Conservation (phyloP, 106 monocot species). For the Posidonia australis region DNA sequence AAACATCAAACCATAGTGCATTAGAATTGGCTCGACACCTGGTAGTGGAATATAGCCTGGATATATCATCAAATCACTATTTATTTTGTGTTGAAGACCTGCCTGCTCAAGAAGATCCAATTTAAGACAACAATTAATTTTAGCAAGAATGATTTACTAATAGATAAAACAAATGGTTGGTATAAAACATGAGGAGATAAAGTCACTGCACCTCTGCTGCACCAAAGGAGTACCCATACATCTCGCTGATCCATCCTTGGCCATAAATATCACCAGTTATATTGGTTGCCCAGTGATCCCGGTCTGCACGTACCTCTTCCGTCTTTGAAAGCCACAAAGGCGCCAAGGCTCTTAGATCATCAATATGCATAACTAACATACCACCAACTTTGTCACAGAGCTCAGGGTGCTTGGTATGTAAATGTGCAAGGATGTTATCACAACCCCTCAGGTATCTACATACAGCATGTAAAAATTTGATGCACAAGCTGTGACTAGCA, state of each 20-base stretch:
- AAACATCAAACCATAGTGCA: slow-evolving; percentile 95
- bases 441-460: slow-evolving; percentile 83
- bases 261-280: slow-evolving; percentile 94
- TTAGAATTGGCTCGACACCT: slow-evolving; percentile 62
- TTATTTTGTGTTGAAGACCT: slow-evolving; percentile 94
- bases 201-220: slow-evolving; percentile 69
- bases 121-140: background rate
- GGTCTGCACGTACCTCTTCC: slow-evolving; percentile 86
- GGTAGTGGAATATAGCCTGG: slow-evolving; percentile 81
- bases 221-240: slow-evolving; percentile 99
- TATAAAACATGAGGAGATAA: background rate
- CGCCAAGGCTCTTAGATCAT: slow-evolving; percentile 80
- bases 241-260: slow-evolving; percentile 97
- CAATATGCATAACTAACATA: slow-evolving; percentile 88
- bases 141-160: background rate
- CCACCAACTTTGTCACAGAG: slow-evolving; percentile 98
- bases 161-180: background rate
- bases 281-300: slow-evolving; percentile 86
- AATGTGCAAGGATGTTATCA: slow-evolving; percentile 75
- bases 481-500: background rate
- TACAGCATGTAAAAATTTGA: background rate
- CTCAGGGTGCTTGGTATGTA: slow-evolving; percentile 92
- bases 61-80: slow-evolving; percentile 86
- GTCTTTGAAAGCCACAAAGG: slow-evolving; percentile 97
- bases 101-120: slow-evolving; percentile 40